phyloP scores from a whole-genome alignment of 2,329 filamentous ascomycete species.

The Colletotrichum theobromicola region DNA sequence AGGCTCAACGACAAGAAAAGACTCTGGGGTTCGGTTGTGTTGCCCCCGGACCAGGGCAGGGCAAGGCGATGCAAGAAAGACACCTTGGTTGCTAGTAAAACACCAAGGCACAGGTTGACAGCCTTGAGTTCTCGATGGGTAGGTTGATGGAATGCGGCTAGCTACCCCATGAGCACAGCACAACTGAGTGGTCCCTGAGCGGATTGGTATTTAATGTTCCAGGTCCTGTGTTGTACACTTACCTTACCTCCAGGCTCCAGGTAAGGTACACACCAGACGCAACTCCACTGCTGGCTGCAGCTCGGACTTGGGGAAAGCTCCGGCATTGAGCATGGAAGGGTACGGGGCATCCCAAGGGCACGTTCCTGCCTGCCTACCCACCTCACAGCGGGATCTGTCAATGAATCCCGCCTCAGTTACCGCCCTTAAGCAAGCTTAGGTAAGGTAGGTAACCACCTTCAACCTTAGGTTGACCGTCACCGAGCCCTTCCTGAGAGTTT shows the following conservation, averaged over 20 bases:
- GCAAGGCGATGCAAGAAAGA: not conserved
- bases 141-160: not conserved
- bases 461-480: no score
- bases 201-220: no score
- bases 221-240: no score
- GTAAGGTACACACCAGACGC: no score
- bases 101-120: not conserved
- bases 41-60: not conserved
- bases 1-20: not conserved
- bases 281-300: no score
- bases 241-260: no score
- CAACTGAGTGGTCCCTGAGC: no score
- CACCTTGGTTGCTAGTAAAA: not conserved
- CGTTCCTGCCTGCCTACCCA: no score
- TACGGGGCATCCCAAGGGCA: not conserved
- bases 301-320: constrained; percentile 12
- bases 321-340: not conserved
- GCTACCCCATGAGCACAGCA: no score
- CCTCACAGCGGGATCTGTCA: constrained; percentile 12
- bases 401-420: not conserved
- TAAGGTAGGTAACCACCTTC: not conserved
- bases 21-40: not conserved
- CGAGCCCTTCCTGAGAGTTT: not conserved
- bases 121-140: not conserved
- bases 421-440: not conserved